Evolutionary conservation across 2,329 filamentous ascomycete genomes (phyloP), one percentile per base, ranked within the genome.

Genomic region (Allantophomopsis cytisporea): DNA sequence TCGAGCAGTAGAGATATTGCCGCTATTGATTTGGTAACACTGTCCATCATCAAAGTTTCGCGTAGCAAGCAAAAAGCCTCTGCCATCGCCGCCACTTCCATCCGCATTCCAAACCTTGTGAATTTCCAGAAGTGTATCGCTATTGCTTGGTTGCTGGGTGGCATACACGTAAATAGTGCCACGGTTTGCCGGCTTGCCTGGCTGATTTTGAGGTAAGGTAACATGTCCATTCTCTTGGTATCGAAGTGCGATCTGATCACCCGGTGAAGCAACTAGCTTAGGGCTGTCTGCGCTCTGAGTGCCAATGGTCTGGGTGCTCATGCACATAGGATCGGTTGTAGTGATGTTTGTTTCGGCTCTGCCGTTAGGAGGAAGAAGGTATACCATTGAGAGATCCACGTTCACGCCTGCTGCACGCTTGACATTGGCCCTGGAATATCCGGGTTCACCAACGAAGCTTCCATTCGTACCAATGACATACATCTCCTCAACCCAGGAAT

Each of bases 21-120:
- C 39, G 2, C 64, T 63, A 56, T 86, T 88, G 52, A 75, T 60
- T 62, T 96, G 83, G 57, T 87, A 87, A 65, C 91, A 98, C 52
- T 85, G 81, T 18, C 82, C 83, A 51, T 98, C 91, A 52, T 96
- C 91, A 57, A 78, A 98, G 63, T 83, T 77, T 49, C 85, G 78
- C 1, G 75, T 81, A 1, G 80, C 76, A 31, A 96, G 64, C 11
- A 96, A 76, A 33, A 68, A 66, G 23, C 91, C 91, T 32, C 81
- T 76, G 37, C 73, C 68, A 55, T 95, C 79, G 16, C 88, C 89
- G 15, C 88, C 87, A 5, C 72, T 81, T 44, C 88, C 88, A 41
- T 85, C 77, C 14, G 68, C 57, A 36, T 76, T 94, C 91, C 91
- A 96, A 28, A 66, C 57, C 38, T 80, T 66, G 47, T 94, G 76